Conservation (phyloP, 179 eudicot genomes). For the Amaranthus tricolor region DNA sequence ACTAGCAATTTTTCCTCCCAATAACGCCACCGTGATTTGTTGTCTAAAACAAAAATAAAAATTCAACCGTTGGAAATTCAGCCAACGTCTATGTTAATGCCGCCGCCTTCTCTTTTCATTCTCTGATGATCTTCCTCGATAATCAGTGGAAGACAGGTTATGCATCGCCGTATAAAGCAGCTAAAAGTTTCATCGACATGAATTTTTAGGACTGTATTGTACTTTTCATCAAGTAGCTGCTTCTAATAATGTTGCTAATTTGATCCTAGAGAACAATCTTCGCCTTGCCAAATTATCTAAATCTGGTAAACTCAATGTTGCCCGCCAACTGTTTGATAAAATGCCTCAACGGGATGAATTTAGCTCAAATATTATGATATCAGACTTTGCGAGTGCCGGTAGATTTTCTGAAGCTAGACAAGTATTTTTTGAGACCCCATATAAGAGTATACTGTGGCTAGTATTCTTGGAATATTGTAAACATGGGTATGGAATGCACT, state of each 20-base stretch:
- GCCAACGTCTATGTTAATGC: no score
- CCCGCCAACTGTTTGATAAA: slow-evolving; percentile 57
- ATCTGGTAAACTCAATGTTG: slow-evolving; percentile 54
- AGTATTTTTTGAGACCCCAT: slow-evolving; percentile 53
- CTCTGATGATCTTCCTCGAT: no score
- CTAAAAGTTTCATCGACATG: neutral
- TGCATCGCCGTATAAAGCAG: neutral
- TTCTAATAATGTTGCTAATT: neutral
- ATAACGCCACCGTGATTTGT: no score
- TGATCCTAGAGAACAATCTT: slow-evolving; percentile 32
- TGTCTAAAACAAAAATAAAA: no score
- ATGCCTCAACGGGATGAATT: slow-evolving; percentile 65
- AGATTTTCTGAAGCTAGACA: slow-evolving; percentile 51
- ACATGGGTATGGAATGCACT: slow-evolving; percentile 79
- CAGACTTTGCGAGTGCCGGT: slow-evolving; percentile 53
- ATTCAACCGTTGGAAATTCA: no score
- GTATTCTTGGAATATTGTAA: no score
- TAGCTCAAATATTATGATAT: slow-evolving; percentile 66
- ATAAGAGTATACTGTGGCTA: no score
- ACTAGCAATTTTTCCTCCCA: no score
- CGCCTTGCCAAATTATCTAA: slow-evolving; percentile 34
- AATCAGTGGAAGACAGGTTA: neutral
- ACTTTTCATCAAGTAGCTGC: neutral
- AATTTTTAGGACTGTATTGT: slow-evolving; percentile 6
- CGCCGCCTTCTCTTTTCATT: no score